Evolutionary conservation across 2,329 filamentous ascomycete species (phyloP).

Genomic region (Pseudogymnoascus sp.): DNA sequence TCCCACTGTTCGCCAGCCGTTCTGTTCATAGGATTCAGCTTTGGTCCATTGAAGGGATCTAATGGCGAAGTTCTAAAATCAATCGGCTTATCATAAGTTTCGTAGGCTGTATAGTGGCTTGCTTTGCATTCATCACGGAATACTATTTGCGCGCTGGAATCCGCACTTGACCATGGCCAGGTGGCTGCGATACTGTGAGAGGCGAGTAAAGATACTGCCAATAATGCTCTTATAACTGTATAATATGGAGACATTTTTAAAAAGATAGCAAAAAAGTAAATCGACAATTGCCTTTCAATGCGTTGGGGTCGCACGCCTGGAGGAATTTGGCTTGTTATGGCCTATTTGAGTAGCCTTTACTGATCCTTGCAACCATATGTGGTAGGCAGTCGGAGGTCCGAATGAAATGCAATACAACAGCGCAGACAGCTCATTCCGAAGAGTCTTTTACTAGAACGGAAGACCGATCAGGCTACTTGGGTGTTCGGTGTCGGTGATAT

Average conservation of each 20-base stretch:
- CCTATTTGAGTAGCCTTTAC: background rate
- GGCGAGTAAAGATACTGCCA: background rate
- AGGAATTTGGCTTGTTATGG: background rate
- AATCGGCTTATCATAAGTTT: slow-evolving; percentile 10
- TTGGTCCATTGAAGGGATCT: slow-evolving; percentile 16
- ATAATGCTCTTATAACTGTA: background rate
- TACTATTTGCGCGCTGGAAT: background rate
- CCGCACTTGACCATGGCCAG: background rate
- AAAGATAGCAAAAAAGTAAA: background rate
- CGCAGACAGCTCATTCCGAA: background rate
- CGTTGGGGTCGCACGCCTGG: background rate
- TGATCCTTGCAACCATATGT: background rate
- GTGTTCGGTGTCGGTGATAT: background rate
- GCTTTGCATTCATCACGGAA: background rate
- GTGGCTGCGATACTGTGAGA: background rate
- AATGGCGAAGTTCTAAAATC: slow-evolving; percentile 12
- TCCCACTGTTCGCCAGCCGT: slow-evolving; percentile 28
- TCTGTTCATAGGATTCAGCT: slow-evolving; percentile 22
- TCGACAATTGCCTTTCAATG: background rate
- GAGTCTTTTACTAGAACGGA: background rate
- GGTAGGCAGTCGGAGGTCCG: background rate
- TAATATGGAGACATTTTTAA: background rate
- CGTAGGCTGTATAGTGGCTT: background rate
- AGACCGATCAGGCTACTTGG: background rate
- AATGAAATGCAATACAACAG: background rate